Base-by-base conservation (phyloP, 2,329 filamentous ascomycete species). In the Aspergillus melleus region DNA sequence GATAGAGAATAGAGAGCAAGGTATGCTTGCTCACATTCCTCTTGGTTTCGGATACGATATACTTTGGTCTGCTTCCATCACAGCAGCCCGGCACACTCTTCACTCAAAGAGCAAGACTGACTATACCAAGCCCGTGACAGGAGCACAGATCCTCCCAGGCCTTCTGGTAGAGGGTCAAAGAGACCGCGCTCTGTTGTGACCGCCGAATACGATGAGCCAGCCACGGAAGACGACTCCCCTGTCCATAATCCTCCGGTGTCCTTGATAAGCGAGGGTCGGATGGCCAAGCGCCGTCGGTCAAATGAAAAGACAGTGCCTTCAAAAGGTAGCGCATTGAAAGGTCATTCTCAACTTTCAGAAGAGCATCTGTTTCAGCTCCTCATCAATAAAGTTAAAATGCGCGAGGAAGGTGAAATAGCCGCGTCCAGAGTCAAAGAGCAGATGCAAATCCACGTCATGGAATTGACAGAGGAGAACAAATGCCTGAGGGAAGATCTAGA, bases 301-400 rank as follows among this genome's bases (percentile, higher is more conserved):
- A 61, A 49, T 52, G 60, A 29, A 26, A 63, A 42, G 55, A 61
- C 8, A 26, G 16, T 10, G 6, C 12, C 6, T 5, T 46, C 44
- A n/a, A 60, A 55, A n/a, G 42, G 30, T 2, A 14, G 11, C 26
- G 19, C 49, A 29, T 6, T 32, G 14, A 30, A 22, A 46, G 20
- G 53, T 51, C 8, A 30, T 36, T 16, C 57, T 11, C 58, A 68
- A 11, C 56, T 74, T 1, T 70, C 70, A 10, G 75, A 78, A 55
- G 72, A 77, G 30, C 69, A 68, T 32, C 60, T 77, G 6, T 76
- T 76, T 30, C 68, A 74, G 26, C 67, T 77, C 32, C 61, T 78
- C 2, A 74, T 77, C 20, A 59, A 55, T 20, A 73, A 61, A 50
- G 64, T 78, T 22, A 76, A 65, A 47, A 65, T 69, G 52, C 69